Evolutionary conservation across 2,329 filamentous ascomycete species (phyloP), one percentile per base, ranked within the genome.

Genomic region (Zalaria sp.): DNA sequence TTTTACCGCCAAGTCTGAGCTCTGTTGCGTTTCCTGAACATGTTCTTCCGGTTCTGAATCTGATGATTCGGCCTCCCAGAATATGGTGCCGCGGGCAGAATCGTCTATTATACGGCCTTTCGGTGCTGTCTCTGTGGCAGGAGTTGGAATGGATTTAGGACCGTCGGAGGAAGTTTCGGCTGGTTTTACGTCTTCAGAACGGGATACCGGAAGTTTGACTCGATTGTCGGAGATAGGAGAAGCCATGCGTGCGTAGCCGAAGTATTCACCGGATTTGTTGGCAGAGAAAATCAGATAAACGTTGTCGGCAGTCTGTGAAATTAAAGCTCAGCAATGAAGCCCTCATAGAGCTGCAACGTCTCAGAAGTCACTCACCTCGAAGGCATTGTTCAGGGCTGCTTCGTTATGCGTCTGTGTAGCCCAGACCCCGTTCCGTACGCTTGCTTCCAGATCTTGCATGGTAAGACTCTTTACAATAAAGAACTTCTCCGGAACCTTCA

Each of bases 181-280:
- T 46, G 8, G 71, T 62, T 45, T 82, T 78, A 5, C 71, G 67
- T 49, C 77, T 77, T 1, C 78, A 77, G 4, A 77, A 77, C 59
- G 18, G 11, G 11, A 11, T 26, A n/a, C 25, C 26, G 11, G 36
- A 8, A n/a, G 39, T 31, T 27, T 37, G 27, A 47, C 35, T 7
- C 81, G 77, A 50, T 93, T 83, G 42, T 88, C 75, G 51, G 82
- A 79, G 53, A 95, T 93, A 3, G 78, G 68, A 25, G 89, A 94
- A 6, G 71, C 67, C 89, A 96, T 96, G 32, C 83, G 78, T 18
- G 88, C 89, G 55, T 93, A 95, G 18, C 89, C 89, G 62, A 91
- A 95, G 57, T 95, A 96, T 60, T 95, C 89, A 8, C 89, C 89
- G 0, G 89, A 95, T 56, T 95, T 95, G 61, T 96, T 96, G 8